Percentiles rank a stretch among this genome's conserved stretches.
Conservation (phyloP, 352 stramenopile genomes). For the Vaucheria bursata region DNA sequence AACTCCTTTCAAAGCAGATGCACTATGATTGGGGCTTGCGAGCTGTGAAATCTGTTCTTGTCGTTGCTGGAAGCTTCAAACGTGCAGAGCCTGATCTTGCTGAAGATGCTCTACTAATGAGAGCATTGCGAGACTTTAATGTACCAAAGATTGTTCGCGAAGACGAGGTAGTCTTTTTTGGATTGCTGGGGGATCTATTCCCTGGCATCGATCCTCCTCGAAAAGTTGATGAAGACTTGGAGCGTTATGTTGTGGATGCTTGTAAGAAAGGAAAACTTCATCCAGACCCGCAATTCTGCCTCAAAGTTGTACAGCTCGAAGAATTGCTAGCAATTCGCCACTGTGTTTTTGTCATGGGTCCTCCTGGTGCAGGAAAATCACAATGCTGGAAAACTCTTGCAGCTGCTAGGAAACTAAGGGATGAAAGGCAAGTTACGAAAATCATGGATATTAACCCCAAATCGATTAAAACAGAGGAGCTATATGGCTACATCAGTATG, state of each 20-base stretch:
- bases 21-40: conserved; percentile 94
- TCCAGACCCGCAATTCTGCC: conserved; percentile 78
- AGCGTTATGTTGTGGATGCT: conserved; percentile 75
- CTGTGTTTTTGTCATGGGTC: conserved; percentile 91
- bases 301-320: conserved; percentile 88
- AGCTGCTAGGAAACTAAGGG: conserved; percentile 61
- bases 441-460: conserved; percentile 84
- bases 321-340: conserved; percentile 87
- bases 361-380: conserved; percentile 81
- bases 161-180: conserved; percentile 88
- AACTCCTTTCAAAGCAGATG: conserved; percentile 83
- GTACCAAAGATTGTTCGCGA: conserved; percentile 90
- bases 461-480: conserved; percentile 83
- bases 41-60: conserved; percentile 84
- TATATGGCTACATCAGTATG: conserved; percentile 89
- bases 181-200: conserved; percentile 85
- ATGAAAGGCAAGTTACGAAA: conserved; percentile 52
- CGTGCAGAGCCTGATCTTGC: conserved; percentile 78
- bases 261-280: conserved; percentile 73
- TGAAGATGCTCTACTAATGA: conserved; percentile 86
- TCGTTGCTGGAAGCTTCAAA: conserved; percentile 84
- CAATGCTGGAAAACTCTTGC: conserved; percentile 83
- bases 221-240: conserved; percentile 80
- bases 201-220: conserved; percentile 78
- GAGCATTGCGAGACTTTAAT: conserved; percentile 89